These are phyloP conservation scores for Quercus rubra DNA, from an alignment of 306 rosid genomes.

Conservation along the genomic window DNA sequence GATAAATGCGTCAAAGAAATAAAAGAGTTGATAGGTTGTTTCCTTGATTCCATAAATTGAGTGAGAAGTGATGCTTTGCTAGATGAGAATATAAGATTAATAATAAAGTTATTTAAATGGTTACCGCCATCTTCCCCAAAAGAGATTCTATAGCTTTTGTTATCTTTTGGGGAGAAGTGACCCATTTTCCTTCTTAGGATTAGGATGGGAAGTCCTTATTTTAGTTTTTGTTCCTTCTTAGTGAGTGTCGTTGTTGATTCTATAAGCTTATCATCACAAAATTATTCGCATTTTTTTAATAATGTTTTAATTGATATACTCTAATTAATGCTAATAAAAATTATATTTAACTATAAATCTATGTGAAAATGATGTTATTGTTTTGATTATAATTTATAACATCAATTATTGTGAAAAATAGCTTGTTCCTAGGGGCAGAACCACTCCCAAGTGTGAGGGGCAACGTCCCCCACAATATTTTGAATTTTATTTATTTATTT, in stretches of 20 bases:
- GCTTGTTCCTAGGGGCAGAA: no score
- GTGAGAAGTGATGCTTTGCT: constrained; percentile 29
- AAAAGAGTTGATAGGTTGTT: constrained; percentile 40
- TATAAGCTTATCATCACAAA: no score
- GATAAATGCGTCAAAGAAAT: constrained; percentile 13
- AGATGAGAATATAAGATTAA: constrained; percentile 34
- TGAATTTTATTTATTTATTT: no score
- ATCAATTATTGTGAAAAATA: no score
- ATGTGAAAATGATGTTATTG: no score
- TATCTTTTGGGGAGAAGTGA: constrained; percentile 36
- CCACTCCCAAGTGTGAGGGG: no score
- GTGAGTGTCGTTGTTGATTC: constrained; percentile 5
- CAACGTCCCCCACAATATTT: no score
- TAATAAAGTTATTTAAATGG: constrained; percentile 26
- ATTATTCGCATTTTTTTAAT: no score
- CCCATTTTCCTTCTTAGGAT: constrained; percentile 25
- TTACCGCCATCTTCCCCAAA: constrained; percentile 31
- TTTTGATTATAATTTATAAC: no score
- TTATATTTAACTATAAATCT: no score
- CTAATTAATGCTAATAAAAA: no score
- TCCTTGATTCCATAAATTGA: constrained; percentile 59
- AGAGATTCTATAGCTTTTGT: constrained; percentile 34
- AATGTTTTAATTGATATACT: no score
- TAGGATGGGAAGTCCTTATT: constrained; percentile 24
- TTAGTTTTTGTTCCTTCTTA: not conserved